Percentiles rank a stretch among this genome's conserved stretches.
These are phyloP conservation scores for Aspergillus cavernicola DNA, from an alignment of 495 filamentous ascomycete species.

Conservation along the genomic window DNA sequence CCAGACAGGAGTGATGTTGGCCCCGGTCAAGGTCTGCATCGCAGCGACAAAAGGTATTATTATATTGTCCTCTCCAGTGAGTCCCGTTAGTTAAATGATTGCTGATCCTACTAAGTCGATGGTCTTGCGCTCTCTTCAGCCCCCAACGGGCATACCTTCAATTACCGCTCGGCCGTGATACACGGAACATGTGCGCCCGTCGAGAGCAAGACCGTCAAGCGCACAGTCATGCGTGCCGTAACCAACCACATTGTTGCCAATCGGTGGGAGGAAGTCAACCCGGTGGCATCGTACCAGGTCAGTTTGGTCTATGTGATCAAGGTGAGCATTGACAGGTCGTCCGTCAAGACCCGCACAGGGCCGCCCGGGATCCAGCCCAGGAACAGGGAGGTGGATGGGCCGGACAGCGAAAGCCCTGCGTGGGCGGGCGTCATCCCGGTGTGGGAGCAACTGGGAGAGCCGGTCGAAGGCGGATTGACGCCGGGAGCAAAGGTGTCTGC, in stretches of 20 bases:
- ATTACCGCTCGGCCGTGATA: neutral
- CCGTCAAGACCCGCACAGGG: neutral
- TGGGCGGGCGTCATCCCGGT: neutral
- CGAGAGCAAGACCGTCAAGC: neutral
- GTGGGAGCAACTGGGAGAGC: neutral
- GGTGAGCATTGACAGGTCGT: neutral
- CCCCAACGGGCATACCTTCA: neutral
- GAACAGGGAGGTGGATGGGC: neutral
- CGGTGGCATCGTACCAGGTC: neutral
- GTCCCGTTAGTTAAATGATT: too few species aligned
- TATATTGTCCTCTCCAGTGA: too few species aligned
- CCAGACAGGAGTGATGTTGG: too few species aligned
- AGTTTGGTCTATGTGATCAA: neutral
- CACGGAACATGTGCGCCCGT: neutral
- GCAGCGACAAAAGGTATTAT: too few species aligned
- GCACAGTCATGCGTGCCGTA: neutral
- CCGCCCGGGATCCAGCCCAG: neutral
- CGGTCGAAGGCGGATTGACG: neutral
- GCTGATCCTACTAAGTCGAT: too few species aligned
- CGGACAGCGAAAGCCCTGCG: neutral
- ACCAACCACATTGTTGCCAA: neutral
- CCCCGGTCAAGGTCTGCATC: too few species aligned
- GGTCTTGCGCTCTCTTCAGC: neutral
- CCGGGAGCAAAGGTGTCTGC: neutral
- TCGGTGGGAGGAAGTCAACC: neutral